Evolutionary conservation across 139 green algal species (phyloP).

Genomic region (Micromonas commoda): DNA sequence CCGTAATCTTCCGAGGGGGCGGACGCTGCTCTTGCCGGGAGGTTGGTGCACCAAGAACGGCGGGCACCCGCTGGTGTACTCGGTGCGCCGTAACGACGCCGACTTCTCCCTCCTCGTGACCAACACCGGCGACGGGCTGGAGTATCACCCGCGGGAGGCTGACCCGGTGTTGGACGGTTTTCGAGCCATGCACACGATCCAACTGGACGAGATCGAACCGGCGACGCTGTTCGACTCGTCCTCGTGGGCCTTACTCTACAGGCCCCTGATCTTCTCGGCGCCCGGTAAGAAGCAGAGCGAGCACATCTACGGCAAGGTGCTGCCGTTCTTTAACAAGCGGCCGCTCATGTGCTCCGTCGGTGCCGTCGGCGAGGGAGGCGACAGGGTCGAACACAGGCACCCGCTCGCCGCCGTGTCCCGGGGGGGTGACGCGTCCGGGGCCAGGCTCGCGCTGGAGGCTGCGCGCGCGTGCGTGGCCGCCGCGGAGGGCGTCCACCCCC

Average conservation of each 20-base stretch:
- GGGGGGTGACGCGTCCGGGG: not conserved
- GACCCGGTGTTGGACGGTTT: constrained; percentile 18
- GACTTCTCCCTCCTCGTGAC: not conserved
- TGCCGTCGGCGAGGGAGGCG: not conserved
- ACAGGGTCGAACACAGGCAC: not conserved
- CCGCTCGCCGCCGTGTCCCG: not conserved
- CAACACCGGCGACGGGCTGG: constrained; percentile 27
- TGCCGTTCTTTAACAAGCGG: constrained; percentile 24
- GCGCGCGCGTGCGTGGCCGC: not conserved
- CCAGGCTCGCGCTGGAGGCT: not conserved
- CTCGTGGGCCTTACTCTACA: constrained; percentile 22
- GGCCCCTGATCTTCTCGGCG: constrained; percentile 12
- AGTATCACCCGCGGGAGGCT: constrained; percentile 27
- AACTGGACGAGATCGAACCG: constrained; percentile 9
- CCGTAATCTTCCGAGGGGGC: not conserved
- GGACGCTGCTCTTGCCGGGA: constrained; percentile 1
- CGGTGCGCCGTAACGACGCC: not conserved
- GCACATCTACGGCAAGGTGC: constrained; percentile 14
- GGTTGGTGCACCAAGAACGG: constrained; percentile 1
- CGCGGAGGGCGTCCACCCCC: not conserved
- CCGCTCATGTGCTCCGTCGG: constrained; percentile 1
- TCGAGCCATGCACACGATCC: not conserved
- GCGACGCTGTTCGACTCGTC: constrained; percentile 6
- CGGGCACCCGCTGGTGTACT: constrained; percentile 9
- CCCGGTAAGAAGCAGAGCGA: constrained; percentile 12